A percentile compares a stretch with the other conserved stretches of the same genome.
phyloP scores from a whole-genome alignment of 2,329 filamentous ascomycete genomes.

The Chaetomium olivaceum region DNA sequence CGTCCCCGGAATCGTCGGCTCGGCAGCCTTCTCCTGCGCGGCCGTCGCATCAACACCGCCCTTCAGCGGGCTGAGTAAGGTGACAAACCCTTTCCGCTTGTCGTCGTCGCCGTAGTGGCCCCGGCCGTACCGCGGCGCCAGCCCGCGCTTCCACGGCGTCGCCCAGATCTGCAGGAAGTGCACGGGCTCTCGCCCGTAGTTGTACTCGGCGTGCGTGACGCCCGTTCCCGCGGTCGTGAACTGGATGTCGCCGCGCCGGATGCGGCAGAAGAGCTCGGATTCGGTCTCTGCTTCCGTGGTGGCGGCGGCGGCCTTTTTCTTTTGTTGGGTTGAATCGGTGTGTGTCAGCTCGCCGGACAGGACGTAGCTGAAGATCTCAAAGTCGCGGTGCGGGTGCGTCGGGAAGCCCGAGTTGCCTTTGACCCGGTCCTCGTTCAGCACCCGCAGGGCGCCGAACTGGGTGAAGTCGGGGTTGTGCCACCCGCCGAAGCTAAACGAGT shows the following conservation, averaged over 20 bases:
- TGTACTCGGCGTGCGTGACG: conserved; percentile 80
- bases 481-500: conserved; percentile 80
- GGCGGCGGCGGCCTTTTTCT: conserved; percentile 58
- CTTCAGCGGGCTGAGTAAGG: conserved; percentile 74
- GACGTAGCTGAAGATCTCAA: conserved; percentile 88
- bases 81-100: conserved; percentile 70
- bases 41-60: conserved; percentile 62
- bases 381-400: conserved; percentile 81
- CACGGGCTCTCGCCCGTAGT: conserved; percentile 67
- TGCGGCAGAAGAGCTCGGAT: conserved; percentile 66
- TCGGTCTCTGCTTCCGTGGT: conserved; percentile 32
- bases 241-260: conserved; percentile 80
- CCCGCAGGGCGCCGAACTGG: conserved; percentile 73
- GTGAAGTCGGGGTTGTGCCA: conserved; percentile 67
- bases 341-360: conserved; percentile 84
- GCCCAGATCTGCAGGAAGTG: conserved; percentile 93
- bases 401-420: conserved; percentile 74
- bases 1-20: conserved; percentile 61
- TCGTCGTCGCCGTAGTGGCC: conserved; percentile 69
- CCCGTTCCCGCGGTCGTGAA: conserved; percentile 86
- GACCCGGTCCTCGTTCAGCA: conserved; percentile 88
- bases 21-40: conserved; percentile 63
- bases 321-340: conserved; percentile 79
- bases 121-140: conserved; percentile 77
- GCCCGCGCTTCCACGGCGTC: conserved; percentile 70